phyloP scores from a whole-genome alignment of 169 alveolate species.

The Eimeria acervulina region DNA sequence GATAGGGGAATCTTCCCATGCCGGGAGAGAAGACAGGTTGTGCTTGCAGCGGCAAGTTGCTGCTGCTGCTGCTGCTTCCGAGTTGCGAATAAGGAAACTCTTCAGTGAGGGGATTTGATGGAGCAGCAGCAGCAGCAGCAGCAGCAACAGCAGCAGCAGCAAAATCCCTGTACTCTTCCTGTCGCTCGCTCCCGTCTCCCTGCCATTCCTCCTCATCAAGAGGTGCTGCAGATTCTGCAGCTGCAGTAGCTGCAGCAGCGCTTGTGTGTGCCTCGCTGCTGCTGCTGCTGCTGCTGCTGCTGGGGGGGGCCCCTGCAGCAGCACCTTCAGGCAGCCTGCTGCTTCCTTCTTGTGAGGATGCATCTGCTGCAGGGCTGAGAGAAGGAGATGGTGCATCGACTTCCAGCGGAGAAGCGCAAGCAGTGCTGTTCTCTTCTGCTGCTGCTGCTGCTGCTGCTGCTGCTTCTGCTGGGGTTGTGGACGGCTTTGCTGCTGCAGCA shows the following conservation, averaged over 20 bases:
- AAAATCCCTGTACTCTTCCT: neutral
- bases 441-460: slow-evolving; percentile 17
- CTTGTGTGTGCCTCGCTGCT: neutral
- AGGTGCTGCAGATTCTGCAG: neutral
- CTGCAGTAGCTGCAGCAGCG: slow-evolving; percentile 13
- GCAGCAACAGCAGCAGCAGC: neutral
- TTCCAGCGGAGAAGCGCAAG: neutral
- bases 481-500: neutral
- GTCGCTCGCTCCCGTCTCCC: neutral
- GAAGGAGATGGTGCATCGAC: too few species aligned
- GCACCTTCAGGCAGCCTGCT: neutral
- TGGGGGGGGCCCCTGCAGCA: neutral
- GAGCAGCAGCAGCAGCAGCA: slow-evolving; percentile 21
- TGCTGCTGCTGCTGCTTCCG: neutral
- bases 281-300: slow-evolving; percentile 18
- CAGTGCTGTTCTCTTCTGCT: neutral
- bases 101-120: too few species aligned
- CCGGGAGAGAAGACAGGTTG: slow-evolving; percentile 28
- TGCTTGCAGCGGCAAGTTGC: slow-evolving; percentile 36
- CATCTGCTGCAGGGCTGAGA: neutral
- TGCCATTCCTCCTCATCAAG: neutral
- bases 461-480: neutral
- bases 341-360: too few species aligned
- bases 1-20: neutral
- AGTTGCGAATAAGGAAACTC: too few species aligned